These are phyloP conservation scores for Cladochytrium replicatum DNA, from an alignment of 192 early-diverging fungal species.

Conservation along the genomic window DNA sequence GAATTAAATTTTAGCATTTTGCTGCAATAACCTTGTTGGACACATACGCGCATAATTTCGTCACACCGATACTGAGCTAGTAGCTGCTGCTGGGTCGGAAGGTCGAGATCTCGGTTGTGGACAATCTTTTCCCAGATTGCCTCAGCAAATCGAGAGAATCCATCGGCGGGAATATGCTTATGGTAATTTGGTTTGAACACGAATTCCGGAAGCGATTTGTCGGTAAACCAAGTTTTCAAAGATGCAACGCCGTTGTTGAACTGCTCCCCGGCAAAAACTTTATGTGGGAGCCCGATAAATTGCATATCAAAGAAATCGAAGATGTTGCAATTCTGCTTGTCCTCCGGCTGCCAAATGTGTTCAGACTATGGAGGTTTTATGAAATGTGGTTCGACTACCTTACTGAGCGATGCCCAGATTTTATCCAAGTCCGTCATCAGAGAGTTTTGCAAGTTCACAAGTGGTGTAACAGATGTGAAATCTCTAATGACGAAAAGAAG, in stretches of 20 bases:
- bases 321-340: conserved; percentile 63
- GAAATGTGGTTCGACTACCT: conserved; percentile 43
- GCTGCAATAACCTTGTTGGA: not conserved
- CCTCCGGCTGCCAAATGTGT: conserved; percentile 55
- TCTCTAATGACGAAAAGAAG: conserved; percentile 96
- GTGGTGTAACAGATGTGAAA: conserved; percentile 78
- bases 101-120: conserved; percentile 89
- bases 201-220: conserved; percentile 56
- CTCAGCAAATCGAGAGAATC: conserved; percentile 84
- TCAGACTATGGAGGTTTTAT: not conserved
- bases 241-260: conserved; percentile 64
- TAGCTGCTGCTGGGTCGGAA: conserved; percentile 96
- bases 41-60: conserved; percentile 68
- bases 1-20: not conserved
- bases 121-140: conserved; percentile 94
- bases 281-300: conserved; percentile 86
- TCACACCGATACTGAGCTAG: conserved; percentile 98
- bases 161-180: conserved; percentile 91
- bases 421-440: conserved; percentile 73
- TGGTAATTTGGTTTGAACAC: conserved; percentile 80
- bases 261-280: conserved; percentile 68
- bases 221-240: conserved; percentile 62
- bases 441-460: conserved; percentile 68
- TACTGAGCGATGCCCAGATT: conserved; percentile 83
- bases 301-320: conserved; percentile 86